Base-by-base conservation (phyloP, 345 rosid genomes). In the Murraya koenigii region DNA sequence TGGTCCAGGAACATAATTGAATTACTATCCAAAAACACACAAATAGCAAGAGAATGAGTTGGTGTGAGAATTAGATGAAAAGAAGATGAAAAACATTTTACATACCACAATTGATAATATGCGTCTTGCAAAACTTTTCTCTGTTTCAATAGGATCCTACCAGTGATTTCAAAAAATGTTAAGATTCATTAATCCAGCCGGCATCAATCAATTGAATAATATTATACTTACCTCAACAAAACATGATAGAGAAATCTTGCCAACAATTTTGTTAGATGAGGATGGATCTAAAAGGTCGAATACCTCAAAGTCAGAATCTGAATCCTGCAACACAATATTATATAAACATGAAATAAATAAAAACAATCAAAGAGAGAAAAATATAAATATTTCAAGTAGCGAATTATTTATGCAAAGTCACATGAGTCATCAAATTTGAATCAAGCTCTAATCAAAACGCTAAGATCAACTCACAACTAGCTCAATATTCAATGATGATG, bases 141-240 rank as follows among this genome's bases (percentile, higher is more conserved):
- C 94, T 0, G 98, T 92, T 82, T 95, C 99, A 64, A 88, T 49
- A 71, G 97, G 99, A 82, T 95, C 99, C 99, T 93, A 84, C 52
- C 77, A 83, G 71, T 35, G 26, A 65, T 72, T 80, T 30, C 41
- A 75, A 58, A 76, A 25, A 62, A 76, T 20, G 72, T 83, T 67
- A 80, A 66, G 79, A 41, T 55, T 60, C 33, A 81, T 32, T 65
- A 49, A 55, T 52, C 52, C 38, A 75, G 55, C 25, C 25, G 30
- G 35, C 75, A 61, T 39, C 33, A 49, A 62, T 19, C 65, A 69
- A 52, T 6, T 44, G 61, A 69, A 66, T 39, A 41, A 75, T 44
- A 69, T 39, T 32, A 13, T 76, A 49, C 89, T 49, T 63, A 95
- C 99, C 98, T 95, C 99, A 83, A 93, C 80, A 78, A 88, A 85